These are phyloP conservation scores for Melampsora abietis-canadensis DNA, from an alignment of 1,284 basidiomycete species.

Conservation along the genomic window DNA sequence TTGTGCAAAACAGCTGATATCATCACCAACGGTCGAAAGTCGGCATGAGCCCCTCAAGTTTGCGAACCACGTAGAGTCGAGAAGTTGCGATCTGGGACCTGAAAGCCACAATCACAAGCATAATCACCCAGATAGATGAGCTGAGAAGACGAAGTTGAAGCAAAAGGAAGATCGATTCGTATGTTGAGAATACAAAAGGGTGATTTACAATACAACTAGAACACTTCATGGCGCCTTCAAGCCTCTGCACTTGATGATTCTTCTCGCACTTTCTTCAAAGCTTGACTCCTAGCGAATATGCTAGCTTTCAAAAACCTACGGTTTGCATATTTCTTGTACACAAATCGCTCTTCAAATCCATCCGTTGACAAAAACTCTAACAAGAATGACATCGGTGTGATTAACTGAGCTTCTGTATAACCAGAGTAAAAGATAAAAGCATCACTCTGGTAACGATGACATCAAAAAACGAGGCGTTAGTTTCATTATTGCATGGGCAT, in stretches of 20 bases:
- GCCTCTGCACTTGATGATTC: conserved; percentile 12
- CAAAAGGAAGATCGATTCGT: too few species aligned
- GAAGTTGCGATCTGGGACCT: too few species aligned
- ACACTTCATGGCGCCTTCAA: background rate
- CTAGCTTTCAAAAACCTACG: conserved; percentile 89
- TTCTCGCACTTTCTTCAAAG: conserved; percentile 45
- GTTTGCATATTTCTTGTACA: conserved; percentile 94
- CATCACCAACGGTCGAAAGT: too few species aligned
- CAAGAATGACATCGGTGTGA: conserved; percentile 75
- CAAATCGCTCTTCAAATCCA: conserved; percentile 77
- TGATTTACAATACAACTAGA: too few species aligned
- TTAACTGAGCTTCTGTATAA: conserved; percentile 83
- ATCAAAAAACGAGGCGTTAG: conserved; percentile 53
- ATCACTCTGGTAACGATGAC: conserved; percentile 66
- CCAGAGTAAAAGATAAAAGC: conserved; percentile 91
- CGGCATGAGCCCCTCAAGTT: too few species aligned
- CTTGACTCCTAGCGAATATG: conserved; percentile 60
- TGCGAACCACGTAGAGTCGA: too few species aligned
- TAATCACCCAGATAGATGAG: too few species aligned
- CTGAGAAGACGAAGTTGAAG: too few species aligned
- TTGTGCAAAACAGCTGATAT: too few species aligned
- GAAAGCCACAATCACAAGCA: too few species aligned
- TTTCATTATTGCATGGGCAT: background rate
- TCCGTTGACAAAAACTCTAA: conserved; percentile 78
- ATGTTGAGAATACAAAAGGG: too few species aligned